Conservation (phyloP, 108 stramenopile species). For the Skeletonema grethae region DNA sequence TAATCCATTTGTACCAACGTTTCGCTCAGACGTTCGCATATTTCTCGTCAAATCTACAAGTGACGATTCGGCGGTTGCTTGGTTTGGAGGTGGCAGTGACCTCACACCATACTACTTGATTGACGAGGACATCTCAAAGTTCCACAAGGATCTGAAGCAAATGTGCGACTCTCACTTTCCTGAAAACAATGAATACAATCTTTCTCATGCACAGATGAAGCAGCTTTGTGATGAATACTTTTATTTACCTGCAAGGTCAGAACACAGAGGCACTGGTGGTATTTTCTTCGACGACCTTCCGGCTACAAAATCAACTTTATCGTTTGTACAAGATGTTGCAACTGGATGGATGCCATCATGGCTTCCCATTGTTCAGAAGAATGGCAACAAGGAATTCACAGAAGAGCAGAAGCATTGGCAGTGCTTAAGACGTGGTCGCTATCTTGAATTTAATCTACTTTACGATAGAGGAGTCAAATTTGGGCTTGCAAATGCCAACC, state of each 20-base stretch:
- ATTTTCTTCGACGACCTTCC: constrained; percentile 95
- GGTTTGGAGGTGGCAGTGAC: constrained; percentile 89
- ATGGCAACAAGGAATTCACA: constrained; percentile 49
- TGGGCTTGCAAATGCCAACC: constrained; percentile 84
- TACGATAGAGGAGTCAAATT: constrained; percentile 92
- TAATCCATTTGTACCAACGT: constrained; percentile 81
- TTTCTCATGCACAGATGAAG: constrained; percentile 73
- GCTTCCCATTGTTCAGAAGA: constrained; percentile 78
- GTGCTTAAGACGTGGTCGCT: constrained; percentile 51
- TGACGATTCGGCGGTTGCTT: constrained; percentile 26
- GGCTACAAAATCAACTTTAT: constrained; percentile 40
- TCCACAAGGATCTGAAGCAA: constrained; percentile 66
- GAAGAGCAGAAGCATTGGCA: constrained; percentile 90
- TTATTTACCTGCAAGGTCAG: constrained; percentile 87
- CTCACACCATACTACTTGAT: constrained; percentile 92
- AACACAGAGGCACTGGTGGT: constrained; percentile 94
- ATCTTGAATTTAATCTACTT: constrained; percentile 89
- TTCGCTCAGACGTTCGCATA: constrained; percentile 90
- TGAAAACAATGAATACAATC: constrained; percentile 43
- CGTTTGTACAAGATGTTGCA: constrained; percentile 81
- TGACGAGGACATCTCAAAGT: constrained; percentile 80
- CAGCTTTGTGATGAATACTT: constrained; percentile 91
- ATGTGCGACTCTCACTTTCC: constrained; percentile 67
- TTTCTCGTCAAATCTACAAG: constrained; percentile 57
- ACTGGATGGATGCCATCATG: constrained; percentile 91